Evolutionary conservation across 2,329 filamentous ascomycete species (phyloP).

Genomic region (Byssothecium circinans): DNA sequence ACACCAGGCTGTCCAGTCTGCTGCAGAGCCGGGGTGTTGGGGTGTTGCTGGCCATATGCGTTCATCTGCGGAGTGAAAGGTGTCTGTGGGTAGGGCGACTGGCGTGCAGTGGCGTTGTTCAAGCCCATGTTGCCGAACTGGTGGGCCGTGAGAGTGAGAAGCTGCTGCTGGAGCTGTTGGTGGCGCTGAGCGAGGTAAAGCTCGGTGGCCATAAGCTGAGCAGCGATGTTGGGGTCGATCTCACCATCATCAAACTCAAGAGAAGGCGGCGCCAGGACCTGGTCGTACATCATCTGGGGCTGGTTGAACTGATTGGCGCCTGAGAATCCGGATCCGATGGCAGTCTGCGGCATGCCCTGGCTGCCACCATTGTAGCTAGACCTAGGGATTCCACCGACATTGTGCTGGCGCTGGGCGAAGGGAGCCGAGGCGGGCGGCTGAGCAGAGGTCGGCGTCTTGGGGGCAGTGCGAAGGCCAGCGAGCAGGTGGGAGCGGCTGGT

Average conservation of each 20-base stretch:
- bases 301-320: slow-evolving; percentile 50
- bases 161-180: slow-evolving; percentile 90
- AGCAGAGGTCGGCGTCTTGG: slow-evolving; percentile 73
- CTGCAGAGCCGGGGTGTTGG: slow-evolving; percentile 66
- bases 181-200: slow-evolving; percentile 92
- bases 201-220: slow-evolving; percentile 88
- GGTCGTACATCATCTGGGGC: slow-evolving; percentile 67
- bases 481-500: slow-evolving; percentile 94
- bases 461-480: slow-evolving; percentile 88
- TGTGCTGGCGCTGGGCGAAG: slow-evolving; percentile 58
- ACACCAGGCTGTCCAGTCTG: slow-evolving; percentile 73
- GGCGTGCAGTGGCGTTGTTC: slow-evolving; percentile 46
- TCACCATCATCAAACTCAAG: slow-evolving; percentile 70
- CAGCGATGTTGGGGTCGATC: slow-evolving; percentile 84
- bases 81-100: slow-evolving; percentile 54
- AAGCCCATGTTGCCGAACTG: slow-evolving; percentile 64
- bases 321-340: slow-evolving; percentile 57
- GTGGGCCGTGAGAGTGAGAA: slow-evolving; percentile 72
- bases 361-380: slow-evolving; percentile 45
- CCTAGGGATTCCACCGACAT: slow-evolving; percentile 49
- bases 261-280: slow-evolving; percentile 81
- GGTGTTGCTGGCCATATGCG: slow-evolving; percentile 67
- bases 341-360: slow-evolving; percentile 59
- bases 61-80: slow-evolving; percentile 58
- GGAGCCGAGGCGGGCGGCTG: slow-evolving; percentile 66